Conservation (phyloP, 164 flowering plant species). For the Stephania yunnanensis region DNA sequence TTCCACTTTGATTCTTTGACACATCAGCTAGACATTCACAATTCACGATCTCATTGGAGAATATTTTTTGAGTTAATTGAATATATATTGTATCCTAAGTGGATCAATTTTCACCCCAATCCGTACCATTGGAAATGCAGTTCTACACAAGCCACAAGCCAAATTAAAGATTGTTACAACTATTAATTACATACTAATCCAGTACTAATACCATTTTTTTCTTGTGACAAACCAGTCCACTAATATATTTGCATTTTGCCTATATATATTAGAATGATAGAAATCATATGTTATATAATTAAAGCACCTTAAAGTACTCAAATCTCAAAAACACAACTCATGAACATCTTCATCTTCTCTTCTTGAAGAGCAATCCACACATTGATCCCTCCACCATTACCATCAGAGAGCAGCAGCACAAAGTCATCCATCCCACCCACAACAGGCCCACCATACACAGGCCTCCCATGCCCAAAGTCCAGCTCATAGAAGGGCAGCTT, state of each 20-base stretch:
- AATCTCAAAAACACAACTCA: slow-evolving; percentile 26
- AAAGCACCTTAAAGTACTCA: not conserved
- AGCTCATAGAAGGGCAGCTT: slow-evolving; percentile 34
- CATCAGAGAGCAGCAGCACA: slow-evolving; percentile 38
- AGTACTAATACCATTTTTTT: too few species aligned
- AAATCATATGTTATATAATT: not conserved
- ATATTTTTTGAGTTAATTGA: too few species aligned
- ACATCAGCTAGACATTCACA: too few species aligned
- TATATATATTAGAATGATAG: not conserved
- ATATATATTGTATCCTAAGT: too few species aligned
- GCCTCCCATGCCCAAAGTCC: slow-evolving; percentile 43
- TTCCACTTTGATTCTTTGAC: too few species aligned
- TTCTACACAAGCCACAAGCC: too few species aligned
- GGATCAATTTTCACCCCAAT: too few species aligned
- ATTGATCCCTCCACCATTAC: slow-evolving; percentile 30
- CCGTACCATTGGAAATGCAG: too few species aligned
- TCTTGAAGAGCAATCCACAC: slow-evolving; percentile 35
- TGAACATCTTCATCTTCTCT: slow-evolving; percentile 30
- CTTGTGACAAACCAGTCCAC: not conserved
- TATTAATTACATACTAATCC: too few species aligned
- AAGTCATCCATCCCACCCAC: slow-evolving; percentile 39
- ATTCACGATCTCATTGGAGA: too few species aligned
- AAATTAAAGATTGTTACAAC: not conserved
- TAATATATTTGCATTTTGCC: not conserved
- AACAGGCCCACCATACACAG: slow-evolving; percentile 36